A percentile compares a stretch with the other conserved stretches of the same genome.
Evolutionary conservation across 2,329 filamentous ascomycete genomes (phyloP).

Genomic region (Purpureocillium takamizusanense): DNA sequence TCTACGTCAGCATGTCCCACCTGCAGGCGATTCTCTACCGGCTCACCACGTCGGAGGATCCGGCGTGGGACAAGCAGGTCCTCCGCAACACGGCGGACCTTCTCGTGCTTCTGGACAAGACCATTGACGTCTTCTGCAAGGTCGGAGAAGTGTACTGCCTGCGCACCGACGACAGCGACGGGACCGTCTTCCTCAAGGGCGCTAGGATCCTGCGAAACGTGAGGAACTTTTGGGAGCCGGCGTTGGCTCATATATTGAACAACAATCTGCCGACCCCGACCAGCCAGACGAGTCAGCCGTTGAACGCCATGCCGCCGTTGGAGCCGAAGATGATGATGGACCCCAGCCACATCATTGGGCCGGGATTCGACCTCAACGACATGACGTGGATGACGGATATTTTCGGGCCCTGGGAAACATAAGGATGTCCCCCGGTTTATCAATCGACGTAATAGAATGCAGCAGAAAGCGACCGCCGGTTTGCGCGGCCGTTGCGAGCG

Average conservation of each 20-base stretch:
- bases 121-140: slow-evolving; percentile 20
- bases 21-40: slow-evolving; percentile 27
- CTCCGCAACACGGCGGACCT: slow-evolving; percentile 26
- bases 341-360: slow-evolving; percentile 7
- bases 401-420: slow-evolving; percentile 24
- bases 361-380: slow-evolving; percentile 22
- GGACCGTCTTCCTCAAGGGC: slow-evolving; percentile 21
- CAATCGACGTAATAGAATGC: too few relatives aligned
- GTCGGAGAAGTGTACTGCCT: slow-evolving; percentile 17
- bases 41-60: slow-evolving; percentile 28
- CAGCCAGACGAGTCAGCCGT: slow-evolving; percentile 10
- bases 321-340: slow-evolving; percentile 9
- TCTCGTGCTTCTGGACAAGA: slow-evolving; percentile 22
- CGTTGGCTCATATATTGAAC: slow-evolving; percentile 18
- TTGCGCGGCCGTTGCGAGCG: too few relatives aligned
- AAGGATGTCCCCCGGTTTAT: too few relatives aligned
- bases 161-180: slow-evolving; percentile 16
- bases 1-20: slow-evolving; percentile 25
- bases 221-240: slow-evolving; percentile 24
- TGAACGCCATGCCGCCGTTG: background rate
- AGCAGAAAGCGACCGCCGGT: background rate
- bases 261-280: slow-evolving; percentile 17
- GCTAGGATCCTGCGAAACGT: slow-evolving; percentile 26
- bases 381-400: slow-evolving; percentile 28
- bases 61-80: slow-evolving; percentile 29